Evolutionary conservation across 345 rosid genomes (phyloP).

Genomic region (Reutealis trisperma): DNA sequence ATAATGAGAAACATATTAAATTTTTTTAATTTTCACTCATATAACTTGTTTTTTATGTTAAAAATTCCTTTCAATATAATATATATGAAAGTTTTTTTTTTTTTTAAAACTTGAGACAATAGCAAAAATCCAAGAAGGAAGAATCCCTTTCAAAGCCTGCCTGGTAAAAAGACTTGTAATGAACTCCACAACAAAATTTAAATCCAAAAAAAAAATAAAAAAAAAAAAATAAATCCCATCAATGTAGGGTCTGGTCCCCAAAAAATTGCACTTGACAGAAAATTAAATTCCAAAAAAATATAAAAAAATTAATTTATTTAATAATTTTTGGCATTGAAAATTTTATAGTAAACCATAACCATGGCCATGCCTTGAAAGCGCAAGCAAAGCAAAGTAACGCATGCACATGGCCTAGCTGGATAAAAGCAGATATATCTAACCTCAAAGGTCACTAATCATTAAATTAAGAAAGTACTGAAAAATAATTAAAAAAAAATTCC

Average conservation of each 20-base stretch:
- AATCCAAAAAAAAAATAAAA: background rate
- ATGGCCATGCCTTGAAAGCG: too few relatives aligned
- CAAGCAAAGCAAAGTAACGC: constrained; percentile 18
- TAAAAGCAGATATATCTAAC: constrained; percentile 22
- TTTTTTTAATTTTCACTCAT: too few relatives aligned
- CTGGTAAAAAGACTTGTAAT: background rate
- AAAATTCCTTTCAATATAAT: too few relatives aligned
- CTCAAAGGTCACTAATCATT: constrained; percentile 18
- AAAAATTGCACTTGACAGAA: background rate
- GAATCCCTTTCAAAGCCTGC: background rate
- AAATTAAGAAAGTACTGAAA: too few relatives aligned
- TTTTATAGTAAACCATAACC: too few relatives aligned
- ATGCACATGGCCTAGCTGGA: constrained; percentile 47
- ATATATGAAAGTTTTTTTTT: too few relatives aligned
- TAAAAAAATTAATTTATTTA: background rate
- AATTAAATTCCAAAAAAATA: background rate
- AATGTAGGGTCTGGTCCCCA: constrained; percentile 12
- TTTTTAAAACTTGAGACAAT: too few relatives aligned
- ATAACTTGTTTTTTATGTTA: too few relatives aligned
- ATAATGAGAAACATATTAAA: too few relatives aligned
- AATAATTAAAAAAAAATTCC: background rate
- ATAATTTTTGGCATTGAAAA: background rate
- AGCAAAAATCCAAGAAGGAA: background rate
- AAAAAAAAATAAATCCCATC: background rate
- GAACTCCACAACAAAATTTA: too few relatives aligned